Evolutionary conservation across 495 filamentous ascomycete genomes (phyloP).

Genomic region (Penicillium salamii): DNA sequence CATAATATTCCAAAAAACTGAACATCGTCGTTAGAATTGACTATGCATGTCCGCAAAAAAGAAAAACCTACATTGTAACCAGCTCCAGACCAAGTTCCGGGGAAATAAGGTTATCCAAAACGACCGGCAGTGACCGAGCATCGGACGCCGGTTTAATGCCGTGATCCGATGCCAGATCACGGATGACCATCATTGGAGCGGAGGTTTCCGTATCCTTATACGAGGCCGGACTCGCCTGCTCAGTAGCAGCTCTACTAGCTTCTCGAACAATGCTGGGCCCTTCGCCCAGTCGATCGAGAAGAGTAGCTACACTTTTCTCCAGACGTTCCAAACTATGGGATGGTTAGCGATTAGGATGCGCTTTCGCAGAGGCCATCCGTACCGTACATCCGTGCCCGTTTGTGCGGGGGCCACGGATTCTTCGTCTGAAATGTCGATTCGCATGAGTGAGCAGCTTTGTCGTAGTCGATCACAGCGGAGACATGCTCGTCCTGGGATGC

Average conservation of each 20-base stretch:
- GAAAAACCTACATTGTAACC: conserved; percentile 21
- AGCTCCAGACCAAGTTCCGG: conserved; percentile 21
- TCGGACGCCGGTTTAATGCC: conserved; percentile 24
- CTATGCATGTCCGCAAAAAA: neutral
- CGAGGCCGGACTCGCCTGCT: conserved; percentile 11
- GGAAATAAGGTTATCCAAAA: conserved; percentile 23
- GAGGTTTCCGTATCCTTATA: conserved; percentile 21
- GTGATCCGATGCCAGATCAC: conserved; percentile 33
- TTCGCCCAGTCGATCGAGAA: conserved; percentile 36
- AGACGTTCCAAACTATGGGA: conserved; percentile 32
- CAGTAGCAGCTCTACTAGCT: conserved; percentile 8
- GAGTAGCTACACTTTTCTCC: conserved; percentile 30
- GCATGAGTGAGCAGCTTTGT: conserved; percentile 33
- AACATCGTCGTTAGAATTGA: neutral
- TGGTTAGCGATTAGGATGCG: conserved; percentile 3
- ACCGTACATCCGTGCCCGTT: conserved; percentile 20
- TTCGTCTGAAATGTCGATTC: neutral
- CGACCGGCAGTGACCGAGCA: conserved; percentile 6
- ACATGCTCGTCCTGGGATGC: conserved; percentile 27
- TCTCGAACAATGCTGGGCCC: conserved; percentile 9
- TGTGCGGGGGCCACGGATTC: conserved; percentile 1
- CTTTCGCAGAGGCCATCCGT: neutral
- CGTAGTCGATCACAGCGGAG: conserved; percentile 39
- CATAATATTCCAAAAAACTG: conserved; percentile 34
- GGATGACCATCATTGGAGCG: conserved; percentile 34